phyloP scores from a whole-genome alignment of 176 grass and related monocot genomes.

The Dendrocalamus sinicus region DNA sequence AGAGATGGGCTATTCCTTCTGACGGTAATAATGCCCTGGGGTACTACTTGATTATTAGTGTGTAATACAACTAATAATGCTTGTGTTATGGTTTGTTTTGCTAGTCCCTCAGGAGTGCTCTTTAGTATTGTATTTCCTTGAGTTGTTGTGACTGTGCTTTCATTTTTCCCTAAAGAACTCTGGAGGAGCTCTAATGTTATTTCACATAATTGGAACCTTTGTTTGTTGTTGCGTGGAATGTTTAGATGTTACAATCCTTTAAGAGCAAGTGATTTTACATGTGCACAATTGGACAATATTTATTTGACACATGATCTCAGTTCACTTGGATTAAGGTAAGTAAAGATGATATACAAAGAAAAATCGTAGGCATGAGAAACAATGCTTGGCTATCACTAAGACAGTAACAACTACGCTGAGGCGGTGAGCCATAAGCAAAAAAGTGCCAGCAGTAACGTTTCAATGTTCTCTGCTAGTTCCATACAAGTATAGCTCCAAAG shows the following conservation, averaged over 20 bases:
- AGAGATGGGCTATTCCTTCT: conserved; percentile 87
- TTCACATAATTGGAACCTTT: conserved; percentile 36
- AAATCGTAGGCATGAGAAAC: neutral
- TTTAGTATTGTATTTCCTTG: conserved; percentile 46
- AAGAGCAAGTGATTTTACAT: neutral
- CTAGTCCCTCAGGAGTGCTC: conserved; percentile 44
- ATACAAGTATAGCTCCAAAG: neutral
- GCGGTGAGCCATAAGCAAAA: no score
- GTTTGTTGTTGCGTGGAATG: conserved; percentile 5
- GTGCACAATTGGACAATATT: neutral
- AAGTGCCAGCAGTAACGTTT: neutral
- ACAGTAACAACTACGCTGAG: neutral
- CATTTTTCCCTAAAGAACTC: conserved; percentile 46
- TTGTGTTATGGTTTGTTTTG: conserved; percentile 38
- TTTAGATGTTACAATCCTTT: neutral
- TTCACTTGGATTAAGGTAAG: neutral
- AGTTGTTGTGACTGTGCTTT: conserved; percentile 15
- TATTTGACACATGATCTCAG: neutral
- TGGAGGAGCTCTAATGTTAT: conserved; percentile 42
- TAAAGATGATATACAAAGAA: neutral
- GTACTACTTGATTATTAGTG: conserved; percentile 41
- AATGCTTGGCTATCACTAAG: neutral
- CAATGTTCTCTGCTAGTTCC: neutral
- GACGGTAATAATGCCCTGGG: conserved; percentile 56
- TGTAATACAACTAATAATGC: conserved; percentile 50